A percentile compares a stretch with the other conserved stretches of the same genome.
phyloP scores from a whole-genome alignment of 306 rosid genomes.

The Rosa multiflora region DNA sequence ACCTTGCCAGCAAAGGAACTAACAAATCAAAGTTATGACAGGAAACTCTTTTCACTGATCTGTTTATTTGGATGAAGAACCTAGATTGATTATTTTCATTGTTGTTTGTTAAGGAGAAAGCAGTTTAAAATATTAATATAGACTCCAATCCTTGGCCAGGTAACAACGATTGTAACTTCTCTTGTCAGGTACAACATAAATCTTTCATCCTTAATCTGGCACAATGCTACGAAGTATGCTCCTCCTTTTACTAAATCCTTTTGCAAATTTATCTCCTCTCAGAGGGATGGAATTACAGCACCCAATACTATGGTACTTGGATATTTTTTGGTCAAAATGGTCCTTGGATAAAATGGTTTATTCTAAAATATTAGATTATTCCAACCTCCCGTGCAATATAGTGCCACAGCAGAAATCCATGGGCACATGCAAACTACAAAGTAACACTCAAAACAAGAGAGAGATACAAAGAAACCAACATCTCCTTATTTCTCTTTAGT shows the following conservation, averaged over 20 bases:
- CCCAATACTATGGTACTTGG: background rate
- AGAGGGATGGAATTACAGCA: background rate
- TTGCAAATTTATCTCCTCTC: background rate
- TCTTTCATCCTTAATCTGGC: background rate
- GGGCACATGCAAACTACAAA: background rate
- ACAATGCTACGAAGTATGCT: background rate
- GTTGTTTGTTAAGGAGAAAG: background rate
- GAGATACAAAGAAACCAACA: background rate
- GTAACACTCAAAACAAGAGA: background rate
- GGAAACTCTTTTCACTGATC: background rate
- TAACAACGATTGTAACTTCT: background rate
- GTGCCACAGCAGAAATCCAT: background rate
- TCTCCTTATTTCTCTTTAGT: background rate
- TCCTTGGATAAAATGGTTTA: background rate
- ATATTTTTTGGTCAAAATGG: background rate
- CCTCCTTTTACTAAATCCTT: background rate
- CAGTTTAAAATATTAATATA: background rate
- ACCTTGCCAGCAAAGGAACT: background rate
- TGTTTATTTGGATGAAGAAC: background rate
- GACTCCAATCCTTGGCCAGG: background rate
- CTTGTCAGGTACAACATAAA: background rate
- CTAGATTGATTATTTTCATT: background rate
- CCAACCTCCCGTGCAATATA: background rate
- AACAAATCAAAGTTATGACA: background rate
- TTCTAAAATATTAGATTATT: background rate